A percentile compares a stretch with the other conserved stretches of the same genome.
These are phyloP conservation scores for Claviceps spartinae DNA, from an alignment of 2,329 filamentous ascomycete genomes.

Conservation along the genomic window DNA sequence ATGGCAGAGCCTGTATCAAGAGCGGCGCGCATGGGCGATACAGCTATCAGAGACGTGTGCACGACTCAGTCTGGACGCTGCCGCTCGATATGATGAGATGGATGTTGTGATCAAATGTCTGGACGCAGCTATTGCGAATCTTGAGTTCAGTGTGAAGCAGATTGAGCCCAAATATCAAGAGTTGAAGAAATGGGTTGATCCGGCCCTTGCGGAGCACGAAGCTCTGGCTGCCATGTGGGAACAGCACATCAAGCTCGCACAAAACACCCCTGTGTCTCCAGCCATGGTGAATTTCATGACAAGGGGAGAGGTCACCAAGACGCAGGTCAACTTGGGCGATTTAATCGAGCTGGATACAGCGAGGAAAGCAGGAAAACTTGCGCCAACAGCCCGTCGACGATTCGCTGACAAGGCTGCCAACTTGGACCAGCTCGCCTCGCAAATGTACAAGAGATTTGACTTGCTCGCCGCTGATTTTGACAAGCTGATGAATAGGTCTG, in stretches of 20 bases:
- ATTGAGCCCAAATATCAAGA: slow-evolving; percentile 61
- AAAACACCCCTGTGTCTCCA: slow-evolving; percentile 48
- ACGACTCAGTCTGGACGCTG: slow-evolving; percentile 46
- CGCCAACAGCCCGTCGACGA: slow-evolving; percentile 41
- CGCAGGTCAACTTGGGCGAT: slow-evolving; percentile 52
- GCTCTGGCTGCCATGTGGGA: slow-evolving; percentile 54
- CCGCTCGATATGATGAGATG: slow-evolving; percentile 57
- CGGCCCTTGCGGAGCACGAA: slow-evolving; percentile 54
- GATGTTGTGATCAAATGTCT: slow-evolving; percentile 67
- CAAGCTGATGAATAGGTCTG: slow-evolving; percentile 39
- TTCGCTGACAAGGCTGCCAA: slow-evolving; percentile 47
- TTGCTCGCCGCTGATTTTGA: slow-evolving; percentile 50
- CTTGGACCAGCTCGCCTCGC: slow-evolving; percentile 45
- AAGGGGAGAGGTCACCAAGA: slow-evolving; percentile 26
- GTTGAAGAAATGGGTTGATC: slow-evolving; percentile 55
- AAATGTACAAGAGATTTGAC: slow-evolving; percentile 48
- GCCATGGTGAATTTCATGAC: slow-evolving; percentile 57
- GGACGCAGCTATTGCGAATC: slow-evolving; percentile 74
- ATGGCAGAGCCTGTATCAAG: slow-evolving; percentile 80
- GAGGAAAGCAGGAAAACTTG: slow-evolving; percentile 55
- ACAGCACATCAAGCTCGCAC: slow-evolving; percentile 49
- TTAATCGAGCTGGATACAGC: slow-evolving; percentile 64
- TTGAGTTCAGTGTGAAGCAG: slow-evolving; percentile 59
- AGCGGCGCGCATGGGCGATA: slow-evolving; percentile 67
- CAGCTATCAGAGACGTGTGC: slow-evolving; percentile 56